Evolutionary conservation across 2,329 filamentous ascomycete genomes (phyloP), one percentile per base, ranked within the genome.

Genomic region (Monosporascus sp.): DNA sequence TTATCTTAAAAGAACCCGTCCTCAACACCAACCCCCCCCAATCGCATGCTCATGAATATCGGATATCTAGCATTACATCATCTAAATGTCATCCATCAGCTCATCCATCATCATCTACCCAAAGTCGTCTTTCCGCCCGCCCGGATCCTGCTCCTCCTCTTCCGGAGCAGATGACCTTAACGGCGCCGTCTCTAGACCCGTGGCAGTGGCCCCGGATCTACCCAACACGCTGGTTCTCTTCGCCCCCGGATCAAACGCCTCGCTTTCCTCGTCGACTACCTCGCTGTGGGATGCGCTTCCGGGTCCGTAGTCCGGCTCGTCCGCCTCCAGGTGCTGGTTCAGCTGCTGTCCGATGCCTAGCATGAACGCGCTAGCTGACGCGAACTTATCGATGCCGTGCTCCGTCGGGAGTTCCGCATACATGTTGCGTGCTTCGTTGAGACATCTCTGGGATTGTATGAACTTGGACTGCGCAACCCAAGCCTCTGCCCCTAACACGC

Each of bases 381-480:
- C 64, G 54, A 84, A 85, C 31, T 73, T 72, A 51, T 74, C 68
- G 46, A 84, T 75, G 25, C 79, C 81, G 15, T 78, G 72, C 49
- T 76, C 74, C 48, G 74, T 69, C 2, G 75, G 72, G 20, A 83
- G 66, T 14, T 73, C 69, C 6, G 74, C 72, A 63, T 85, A 86
- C 62, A 77, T 79, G 48, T 68, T 73, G 27, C 74, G 71, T 3
- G 89, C 89, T 58, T 88, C 83, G 48, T 88, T 84, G 1, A 97
- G 78, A 58, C 89, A 90, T 53, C 82, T 80, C 59, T 90, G 88
- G 1, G 91, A 89, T 64, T 95, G 88, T 15, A 88, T 82, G 50
- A 84, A 84, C 65, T 93, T 92, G 36, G 81, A 83, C 57, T 92
- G 81, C 49, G 81, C 80, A 51, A 93, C 76, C 94, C 94, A 99